These are phyloP conservation scores for Cryphonectria radicalis DNA, from an alignment of 2,329 filamentous ascomycete species.

Conservation along the genomic window DNA sequence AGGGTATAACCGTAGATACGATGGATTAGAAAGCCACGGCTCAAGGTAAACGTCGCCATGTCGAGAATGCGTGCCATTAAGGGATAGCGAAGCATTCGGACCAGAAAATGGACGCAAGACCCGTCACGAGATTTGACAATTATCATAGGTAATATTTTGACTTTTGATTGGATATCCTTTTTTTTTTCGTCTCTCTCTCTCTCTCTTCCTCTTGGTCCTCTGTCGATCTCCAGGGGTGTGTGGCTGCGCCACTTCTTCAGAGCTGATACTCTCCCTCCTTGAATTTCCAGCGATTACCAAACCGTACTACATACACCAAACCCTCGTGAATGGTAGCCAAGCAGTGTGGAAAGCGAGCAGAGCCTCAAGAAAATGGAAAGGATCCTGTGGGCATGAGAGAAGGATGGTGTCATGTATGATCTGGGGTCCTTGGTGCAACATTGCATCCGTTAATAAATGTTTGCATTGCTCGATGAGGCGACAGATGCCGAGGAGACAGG, in stretches of 20 bases:
- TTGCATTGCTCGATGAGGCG: not conserved
- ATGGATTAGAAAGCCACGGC: not conserved
- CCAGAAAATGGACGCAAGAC: not conserved
- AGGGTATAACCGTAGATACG: not conserved
- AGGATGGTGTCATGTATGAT: not conserved
- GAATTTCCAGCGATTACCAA: not conserved
- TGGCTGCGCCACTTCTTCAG: not conserved
- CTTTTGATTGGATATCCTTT: not conserved
- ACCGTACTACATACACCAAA: not conserved
- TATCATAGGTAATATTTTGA: not conserved
- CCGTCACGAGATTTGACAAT: not conserved
- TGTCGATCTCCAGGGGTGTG: not conserved
- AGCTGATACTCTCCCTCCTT: not conserved
- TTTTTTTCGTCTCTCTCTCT: not conserved
- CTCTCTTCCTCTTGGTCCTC: no score
- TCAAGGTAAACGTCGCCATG: not conserved
- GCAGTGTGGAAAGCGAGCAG: not conserved
- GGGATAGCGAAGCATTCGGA: not conserved
- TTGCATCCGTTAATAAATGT: not conserved
- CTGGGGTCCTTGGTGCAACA: not conserved
- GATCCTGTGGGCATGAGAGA: not conserved
- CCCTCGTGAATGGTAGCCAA: not conserved
- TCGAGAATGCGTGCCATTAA: not conserved
- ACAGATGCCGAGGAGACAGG: not conserved
- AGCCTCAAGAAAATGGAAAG: not conserved